phyloP scores from a whole-genome alignment of 352 stramenopile genomes.

The Aphanomyces stellatus region DNA sequence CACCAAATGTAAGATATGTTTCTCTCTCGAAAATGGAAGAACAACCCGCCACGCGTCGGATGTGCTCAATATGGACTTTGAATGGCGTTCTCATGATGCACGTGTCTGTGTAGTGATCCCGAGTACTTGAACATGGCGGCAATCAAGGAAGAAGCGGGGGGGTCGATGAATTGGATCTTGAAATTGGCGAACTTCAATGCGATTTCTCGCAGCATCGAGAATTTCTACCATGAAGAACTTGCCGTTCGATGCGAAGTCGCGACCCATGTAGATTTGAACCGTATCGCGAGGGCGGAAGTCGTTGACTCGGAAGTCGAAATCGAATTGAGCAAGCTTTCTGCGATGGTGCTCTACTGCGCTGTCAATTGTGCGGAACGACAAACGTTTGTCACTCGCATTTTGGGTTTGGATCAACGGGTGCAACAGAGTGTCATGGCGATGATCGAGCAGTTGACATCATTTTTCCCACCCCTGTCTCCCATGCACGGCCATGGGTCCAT shows the following conservation, averaged over 20 bases:
- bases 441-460: constrained; percentile 61
- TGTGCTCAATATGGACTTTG: too few relatives aligned
- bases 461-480: constrained; percentile 13
- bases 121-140: constrained; percentile 74
- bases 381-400: constrained; percentile 80
- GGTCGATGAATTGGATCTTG: constrained; percentile 54
- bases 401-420: constrained; percentile 67
- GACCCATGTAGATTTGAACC: constrained; percentile 41
- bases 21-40: too few relatives aligned
- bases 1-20: constrained; percentile 64
- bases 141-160: constrained; percentile 45
- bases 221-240: constrained; percentile 77
- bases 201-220: constrained; percentile 59
- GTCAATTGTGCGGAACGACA: constrained; percentile 72
- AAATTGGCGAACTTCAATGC: constrained; percentile 76
- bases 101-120: constrained; percentile 34
- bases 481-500: not conserved
- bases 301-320: constrained; percentile 66
- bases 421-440: constrained; percentile 78
- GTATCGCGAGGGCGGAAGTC: constrained; percentile 30
- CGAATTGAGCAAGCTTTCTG: constrained; percentile 58
- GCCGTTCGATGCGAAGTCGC: constrained; percentile 56
- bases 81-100: not conserved
- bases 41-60: too few relatives aligned
- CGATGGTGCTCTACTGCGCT: constrained; percentile 65